Percentiles rank a stretch among this genome's conserved stretches.
Evolutionary conservation across 1,284 basidiomycete genomes (phyloP).

Genomic region (Tylopilus orsonianus): DNA sequence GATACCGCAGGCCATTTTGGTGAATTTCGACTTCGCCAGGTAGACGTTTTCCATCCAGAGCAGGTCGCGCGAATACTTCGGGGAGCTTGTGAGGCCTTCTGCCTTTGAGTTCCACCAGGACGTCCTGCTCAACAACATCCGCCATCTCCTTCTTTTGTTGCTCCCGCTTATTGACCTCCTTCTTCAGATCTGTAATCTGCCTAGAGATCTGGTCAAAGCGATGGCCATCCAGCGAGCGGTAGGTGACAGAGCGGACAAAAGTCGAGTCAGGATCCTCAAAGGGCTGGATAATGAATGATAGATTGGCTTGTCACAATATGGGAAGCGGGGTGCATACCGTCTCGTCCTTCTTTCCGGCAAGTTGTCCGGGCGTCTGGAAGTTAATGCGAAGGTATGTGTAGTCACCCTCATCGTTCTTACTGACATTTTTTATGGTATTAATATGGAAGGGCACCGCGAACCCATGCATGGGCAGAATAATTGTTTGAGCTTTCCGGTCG

Average conservation of each 20-base stretch:
- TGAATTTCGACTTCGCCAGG: conserved; percentile 98
- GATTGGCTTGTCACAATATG: conserved; percentile 8
- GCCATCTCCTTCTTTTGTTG: conserved; percentile 98
- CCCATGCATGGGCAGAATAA: conserved; percentile 92
- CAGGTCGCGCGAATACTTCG: conserved; percentile 93
- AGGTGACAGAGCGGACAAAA: conserved; percentile 94
- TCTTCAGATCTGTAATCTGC: conserved; percentile 94
- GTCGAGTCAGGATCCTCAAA: conserved; percentile 98
- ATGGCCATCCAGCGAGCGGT: conserved; percentile 86
- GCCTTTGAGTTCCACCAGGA: conserved; percentile 83
- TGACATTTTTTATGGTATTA: conserved; percentile 97
- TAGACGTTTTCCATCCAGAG: conserved; percentile 88
- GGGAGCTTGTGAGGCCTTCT: conserved; percentile 81
- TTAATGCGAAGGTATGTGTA: conserved; percentile 96
- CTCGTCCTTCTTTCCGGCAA: conserved; percentile 98
- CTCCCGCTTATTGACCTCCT: conserved; percentile 95
- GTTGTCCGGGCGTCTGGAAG: conserved; percentile 97
- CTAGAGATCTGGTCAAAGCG: conserved; percentile 90
- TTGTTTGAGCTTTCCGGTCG: conserved; percentile 87
- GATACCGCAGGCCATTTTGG: conserved; percentile 94
- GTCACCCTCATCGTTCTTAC: conserved; percentile 96
- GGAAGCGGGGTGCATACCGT: conserved; percentile 53
- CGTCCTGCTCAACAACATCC: conserved; percentile 95
- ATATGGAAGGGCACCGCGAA: conserved; percentile 98
- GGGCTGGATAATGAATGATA: conserved; percentile 50